Evolutionary conservation across 2,329 filamentous ascomycete genomes (phyloP), one percentile per base, ranked within the genome.

Genomic region (Daldinia eschscholtzii): DNA sequence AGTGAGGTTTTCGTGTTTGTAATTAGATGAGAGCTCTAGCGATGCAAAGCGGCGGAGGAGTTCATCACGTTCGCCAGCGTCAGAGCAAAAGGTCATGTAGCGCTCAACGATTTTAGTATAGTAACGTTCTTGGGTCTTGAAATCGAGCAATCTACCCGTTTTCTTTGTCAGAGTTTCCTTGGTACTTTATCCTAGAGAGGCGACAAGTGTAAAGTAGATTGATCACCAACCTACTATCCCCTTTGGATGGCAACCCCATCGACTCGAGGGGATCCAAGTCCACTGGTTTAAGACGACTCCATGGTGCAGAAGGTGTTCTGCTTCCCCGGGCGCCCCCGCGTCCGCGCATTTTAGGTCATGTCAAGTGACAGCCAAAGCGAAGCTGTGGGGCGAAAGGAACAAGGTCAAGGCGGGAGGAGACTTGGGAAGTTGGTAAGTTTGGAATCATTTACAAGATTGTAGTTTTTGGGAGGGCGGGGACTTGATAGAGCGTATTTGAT

Each of bases 171-270:
- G 35, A 52, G 15, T 18, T 33, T 15, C 15, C 3, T 50, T 18
- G 6, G 26, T n/a, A 5, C 6, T n/a, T 50, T 50, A 26, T 50
- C 46, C 26, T 9, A 6, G 15, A 48, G 6, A 50, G 23, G 13
- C 46, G 20, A 26, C 12, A 18, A 26, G 4, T 9, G 18, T 33
- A 23, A 46, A n/a, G 55, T 33, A 42, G 55, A 66, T 68, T 64
- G 65, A 50, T 23, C 41, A 61, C 77, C 42, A 84, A 95, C 94
- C 92, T 91, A 55, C 86, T 92, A 80, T 98, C 95, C 59, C 95
- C 95, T 78, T 97, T 98, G 1, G 94, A 97, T 4, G 93, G 93
- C 72, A 97, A 86, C 1, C 95, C 94, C 73, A 97, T 92, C 67
- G 85, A 87, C 74, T 97, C 92, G 30, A 98, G 84, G 13, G 92